A percentile compares a stretch with the other conserved stretches of the same genome.
These are phyloP conservation scores for Termitomyces sp. DNA, from an alignment of 768 basidiomycete species.

Conservation along the genomic window DNA sequence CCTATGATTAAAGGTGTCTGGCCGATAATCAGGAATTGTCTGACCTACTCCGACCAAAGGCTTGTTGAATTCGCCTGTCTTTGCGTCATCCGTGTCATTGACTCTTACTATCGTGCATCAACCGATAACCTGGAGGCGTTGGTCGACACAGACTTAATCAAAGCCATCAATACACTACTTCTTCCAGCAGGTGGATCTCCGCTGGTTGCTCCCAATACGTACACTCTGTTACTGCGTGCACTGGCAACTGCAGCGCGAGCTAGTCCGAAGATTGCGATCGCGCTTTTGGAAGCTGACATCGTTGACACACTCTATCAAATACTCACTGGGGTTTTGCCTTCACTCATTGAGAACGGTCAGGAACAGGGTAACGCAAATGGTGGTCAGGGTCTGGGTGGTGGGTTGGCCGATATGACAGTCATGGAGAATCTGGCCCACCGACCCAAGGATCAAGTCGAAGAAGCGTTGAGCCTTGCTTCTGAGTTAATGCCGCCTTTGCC, in stretches of 20 bases:
- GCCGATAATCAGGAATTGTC: constrained; percentile 90
- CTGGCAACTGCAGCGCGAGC: constrained; percentile 85
- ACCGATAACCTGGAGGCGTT: constrained; percentile 85
- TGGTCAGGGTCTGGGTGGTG: constrained; percentile 82
- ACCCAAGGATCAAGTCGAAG: constrained; percentile 96
- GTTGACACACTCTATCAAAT: constrained; percentile 94
- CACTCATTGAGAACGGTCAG: constrained; percentile 46
- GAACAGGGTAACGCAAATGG: constrained; percentile 59
- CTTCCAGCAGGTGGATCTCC: constrained; percentile 85
- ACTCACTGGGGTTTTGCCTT: constrained; percentile 88
- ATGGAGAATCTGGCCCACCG: constrained; percentile 97
- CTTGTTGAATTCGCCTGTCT: constrained; percentile 97
- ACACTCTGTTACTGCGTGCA: constrained; percentile 82
- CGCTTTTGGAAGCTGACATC: constrained; percentile 88
- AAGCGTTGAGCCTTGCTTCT: constrained; percentile 82
- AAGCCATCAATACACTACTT: constrained; percentile 81
- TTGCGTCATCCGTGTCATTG: constrained; percentile 91
- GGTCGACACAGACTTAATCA: constrained; percentile 75
- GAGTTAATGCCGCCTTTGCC: constrained; percentile 93
- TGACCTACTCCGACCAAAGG: constrained; percentile 89
- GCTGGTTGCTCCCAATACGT: constrained; percentile 81
- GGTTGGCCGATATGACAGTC: constrained; percentile 93
- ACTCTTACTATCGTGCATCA: constrained; percentile 84
- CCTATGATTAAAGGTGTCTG: constrained; percentile 84
- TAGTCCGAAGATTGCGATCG: constrained; percentile 83